phyloP scores from a whole-genome alignment of 2,329 filamentous ascomycete genomes.

The Cercospora zeina region DNA sequence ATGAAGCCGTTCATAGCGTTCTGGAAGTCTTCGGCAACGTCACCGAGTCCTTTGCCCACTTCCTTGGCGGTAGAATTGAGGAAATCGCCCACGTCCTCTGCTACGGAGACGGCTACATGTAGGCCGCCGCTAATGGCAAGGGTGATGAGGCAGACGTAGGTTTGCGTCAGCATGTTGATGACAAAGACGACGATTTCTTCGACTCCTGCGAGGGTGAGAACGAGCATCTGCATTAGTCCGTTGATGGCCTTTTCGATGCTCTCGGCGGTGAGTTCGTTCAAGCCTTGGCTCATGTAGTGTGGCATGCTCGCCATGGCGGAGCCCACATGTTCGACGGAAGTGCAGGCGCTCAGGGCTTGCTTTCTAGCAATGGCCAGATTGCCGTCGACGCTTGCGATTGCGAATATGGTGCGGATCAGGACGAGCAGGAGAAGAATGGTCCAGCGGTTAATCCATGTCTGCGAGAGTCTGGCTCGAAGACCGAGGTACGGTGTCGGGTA shows the following conservation, averaged over 20 bases:
- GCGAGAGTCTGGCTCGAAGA: slow-evolving; percentile 82
- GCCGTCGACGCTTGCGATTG: slow-evolving; percentile 69
- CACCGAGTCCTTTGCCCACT: slow-evolving; percentile 59
- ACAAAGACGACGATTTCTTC: slow-evolving; percentile 87
- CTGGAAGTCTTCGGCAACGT: slow-evolving; percentile 45
- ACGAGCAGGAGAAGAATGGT: slow-evolving; percentile 85
- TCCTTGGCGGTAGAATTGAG: slow-evolving; percentile 61
- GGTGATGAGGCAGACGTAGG: slow-evolving; percentile 85
- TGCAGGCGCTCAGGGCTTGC: slow-evolving; percentile 86
- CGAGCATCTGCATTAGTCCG: slow-evolving; percentile 75
- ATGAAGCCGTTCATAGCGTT: slow-evolving; percentile 60
- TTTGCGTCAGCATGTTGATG: slow-evolving; percentile 87
- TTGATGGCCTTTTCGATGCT: slow-evolving; percentile 78
- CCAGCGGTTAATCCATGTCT: slow-evolving; percentile 98
- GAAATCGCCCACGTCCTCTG: slow-evolving; percentile 60
- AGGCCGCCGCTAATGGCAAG: slow-evolving; percentile 78
- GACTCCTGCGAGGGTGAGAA: slow-evolving; percentile 76
- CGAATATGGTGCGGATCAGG: slow-evolving; percentile 75
- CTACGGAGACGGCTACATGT: slow-evolving; percentile 64
- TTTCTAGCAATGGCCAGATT: slow-evolving; percentile 73
- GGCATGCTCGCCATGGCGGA: slow-evolving; percentile 98
- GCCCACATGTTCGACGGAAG: slow-evolving; percentile 86
- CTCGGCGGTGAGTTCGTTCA: slow-evolving; percentile 80
- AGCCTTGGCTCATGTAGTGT: slow-evolving; percentile 83
- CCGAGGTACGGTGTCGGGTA: slow-evolving; percentile 88